Base-by-base conservation (phyloP, 78 protist species). In the Dictyostelium purpureum region DNA sequence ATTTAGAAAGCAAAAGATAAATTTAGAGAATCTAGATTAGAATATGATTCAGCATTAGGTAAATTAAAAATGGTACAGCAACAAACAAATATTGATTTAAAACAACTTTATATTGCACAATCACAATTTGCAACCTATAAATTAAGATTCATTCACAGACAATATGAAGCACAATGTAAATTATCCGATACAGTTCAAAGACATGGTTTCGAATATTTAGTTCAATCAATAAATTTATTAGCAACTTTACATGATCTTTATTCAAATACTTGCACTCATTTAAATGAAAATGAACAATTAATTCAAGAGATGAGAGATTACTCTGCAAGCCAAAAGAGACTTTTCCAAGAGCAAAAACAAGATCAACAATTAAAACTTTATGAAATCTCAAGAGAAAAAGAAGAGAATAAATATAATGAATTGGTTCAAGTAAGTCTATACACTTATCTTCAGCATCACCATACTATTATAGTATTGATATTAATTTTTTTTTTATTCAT, bases 331-430 rank as follows among this genome's bases (percentile, higher is more conserved):
- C 45, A 47, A 57, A 52, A 77, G 43, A 63, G 61, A 31, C 33
- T 42, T 0, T 51, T 26, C n/a, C 75, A 38, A 31, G 82, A 70
- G 14, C 59, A 70, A 33, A 40, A 11, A 59, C 81, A 75, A 75
- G 81, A 75, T 51, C 61, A 75, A 6, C 66, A 51, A 75, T 52
- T 75, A n/a, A 75, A 52, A 75, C 33, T 51, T 19, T 45, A 75
- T 51, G 83, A 85, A 73, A 56, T 49, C 2, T 59, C 82, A 43
- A 85, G 69, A 63, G 77, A 73, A 40, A 73, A 57, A 19, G 92
- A 85, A 33, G 82, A 85, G 4, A 85, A 52, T 21, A 85, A 85
- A 73, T 85, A 73, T 24, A 85, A 70, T 73, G 92, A 85, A 59
- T 38, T 85, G 31, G 92, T 85, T 18, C 81, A 85, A 26, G 85